phyloP scores from a whole-genome alignment of 2,329 filamentous ascomycete species.

The Cephalotrichum gorgonifer region DNA sequence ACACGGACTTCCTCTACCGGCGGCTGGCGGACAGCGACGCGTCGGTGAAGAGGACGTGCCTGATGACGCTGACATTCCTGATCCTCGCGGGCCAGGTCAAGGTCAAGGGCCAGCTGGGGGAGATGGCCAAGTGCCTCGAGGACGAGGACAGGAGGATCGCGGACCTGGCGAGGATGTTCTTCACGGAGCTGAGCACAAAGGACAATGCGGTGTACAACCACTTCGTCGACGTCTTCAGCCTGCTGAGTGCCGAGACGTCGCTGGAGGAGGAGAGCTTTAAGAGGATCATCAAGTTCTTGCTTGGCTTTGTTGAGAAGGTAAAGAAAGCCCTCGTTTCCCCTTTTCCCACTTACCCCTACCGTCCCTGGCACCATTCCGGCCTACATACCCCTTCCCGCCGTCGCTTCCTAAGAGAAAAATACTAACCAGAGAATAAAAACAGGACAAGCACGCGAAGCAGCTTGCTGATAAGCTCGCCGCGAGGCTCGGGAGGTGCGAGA shows the following conservation, averaged over 20 bases:
- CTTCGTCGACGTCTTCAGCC: constrained; percentile 97
- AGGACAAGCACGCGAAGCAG: constrained; percentile 97
- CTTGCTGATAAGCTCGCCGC: constrained; percentile 87
- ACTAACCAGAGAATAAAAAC: constrained; percentile 11
- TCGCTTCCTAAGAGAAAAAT: constrained; percentile 8
- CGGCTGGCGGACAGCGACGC: constrained; percentile 80
- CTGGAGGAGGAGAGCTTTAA: constrained; percentile 80
- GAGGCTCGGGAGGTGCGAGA: constrained; percentile 75
- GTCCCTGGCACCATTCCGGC: background rate
- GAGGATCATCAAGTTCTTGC: constrained; percentile 82
- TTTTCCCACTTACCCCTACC: background rate
- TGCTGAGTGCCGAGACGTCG: constrained; percentile 71
- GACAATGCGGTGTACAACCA: constrained; percentile 99
- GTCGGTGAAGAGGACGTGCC: constrained; percentile 89
- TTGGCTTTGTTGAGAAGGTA: constrained; percentile 97
- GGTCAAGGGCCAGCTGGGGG: constrained; percentile 94
- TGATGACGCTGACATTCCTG: constrained; percentile 97
- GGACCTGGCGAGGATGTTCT: constrained; percentile 95
- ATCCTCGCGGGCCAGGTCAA: constrained; percentile 97
- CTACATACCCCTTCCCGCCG: background rate
- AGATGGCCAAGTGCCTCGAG: constrained; percentile 98
- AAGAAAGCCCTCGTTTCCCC: constrained; percentile 14
- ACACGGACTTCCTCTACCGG: constrained; percentile 95
- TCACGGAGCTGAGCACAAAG: constrained; percentile 92
- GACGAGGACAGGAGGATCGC: constrained; percentile 92